phyloP scores from a whole-genome alignment of 495 filamentous ascomycete genomes.

The Penicillium steckii region DNA sequence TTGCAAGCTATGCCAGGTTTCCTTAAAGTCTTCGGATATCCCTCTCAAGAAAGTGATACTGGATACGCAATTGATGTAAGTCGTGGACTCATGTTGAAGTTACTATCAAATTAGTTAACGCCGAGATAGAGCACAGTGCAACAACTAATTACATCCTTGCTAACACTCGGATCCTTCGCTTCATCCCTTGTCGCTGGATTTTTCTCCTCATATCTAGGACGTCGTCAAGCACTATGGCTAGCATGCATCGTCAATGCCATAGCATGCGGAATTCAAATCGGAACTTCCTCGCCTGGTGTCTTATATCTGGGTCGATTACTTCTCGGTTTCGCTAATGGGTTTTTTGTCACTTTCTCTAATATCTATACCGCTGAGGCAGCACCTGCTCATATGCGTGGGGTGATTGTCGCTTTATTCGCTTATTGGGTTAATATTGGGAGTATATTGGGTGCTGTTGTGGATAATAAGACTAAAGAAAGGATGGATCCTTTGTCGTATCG shows the following conservation, averaged over 20 bases:
- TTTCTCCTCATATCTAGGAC: slow-evolving; percentile 14
- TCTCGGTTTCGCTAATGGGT: slow-evolving; percentile 16
- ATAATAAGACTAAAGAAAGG: slow-evolving; percentile 12
- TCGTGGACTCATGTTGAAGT: background rate
- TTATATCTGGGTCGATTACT: slow-evolving; percentile 14
- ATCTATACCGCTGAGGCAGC: slow-evolving; percentile 14
- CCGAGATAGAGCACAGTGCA: slow-evolving; percentile 21
- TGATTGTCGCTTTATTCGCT: slow-evolving; percentile 15
- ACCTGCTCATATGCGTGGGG: slow-evolving; percentile 12
- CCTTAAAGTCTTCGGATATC: slow-evolving; percentile 18
- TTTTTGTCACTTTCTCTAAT: slow-evolving; percentile 15
- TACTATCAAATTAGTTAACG: background rate
- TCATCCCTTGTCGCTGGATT: slow-evolving; percentile 51
- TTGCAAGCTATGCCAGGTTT: slow-evolving; percentile 20
- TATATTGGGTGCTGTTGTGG: slow-evolving; percentile 10
- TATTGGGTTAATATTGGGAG: slow-evolving; percentile 19
- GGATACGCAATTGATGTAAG: slow-evolving; percentile 17
- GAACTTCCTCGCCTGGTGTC: slow-evolving; percentile 5
- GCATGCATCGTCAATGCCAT: slow-evolving; percentile 18
- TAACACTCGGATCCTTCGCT: slow-evolving; percentile 60
- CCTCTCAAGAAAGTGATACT: slow-evolving; percentile 5
- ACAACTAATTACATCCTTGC: slow-evolving; percentile 43
- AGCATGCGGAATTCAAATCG: slow-evolving; percentile 14
- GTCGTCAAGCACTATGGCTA: slow-evolving; percentile 14
- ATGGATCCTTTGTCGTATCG: slow-evolving; percentile 12